Evolutionary conservation across 2,329 filamentous ascomycete species (phyloP), one percentile per base, ranked within the genome.

Genomic region (Fusarium fujikuroi): DNA sequence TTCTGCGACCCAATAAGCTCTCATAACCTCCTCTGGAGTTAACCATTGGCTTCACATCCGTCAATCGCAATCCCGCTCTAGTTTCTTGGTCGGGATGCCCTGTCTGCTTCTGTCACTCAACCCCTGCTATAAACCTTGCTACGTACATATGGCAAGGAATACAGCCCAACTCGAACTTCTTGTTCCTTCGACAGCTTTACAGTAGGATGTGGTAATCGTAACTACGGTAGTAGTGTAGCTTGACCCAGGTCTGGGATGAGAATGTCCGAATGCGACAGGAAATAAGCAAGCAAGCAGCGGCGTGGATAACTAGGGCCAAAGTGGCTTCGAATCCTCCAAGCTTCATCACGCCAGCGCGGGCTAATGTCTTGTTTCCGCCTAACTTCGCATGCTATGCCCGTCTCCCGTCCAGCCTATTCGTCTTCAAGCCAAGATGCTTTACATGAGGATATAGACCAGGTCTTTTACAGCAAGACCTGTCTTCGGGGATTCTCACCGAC

Each of bases 291-390:
- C 72, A 73, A 70, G 68, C 70, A 65, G 70, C 53, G 68, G 23
- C 21, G 14, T 57, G 39, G 39, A 57, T 57, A 32, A 32, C 30
- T 32, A 57, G 39, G 72, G 65, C 52, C 54, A 50, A 47, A 59
- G 68, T 69, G 63, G 64, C 73, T 70, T 68, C 37, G 15, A 42
- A 69, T 58, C 58, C 63, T 68, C 23, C 30, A 52, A n/a, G 16
- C 30, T 23, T 64, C 60, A 63, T 66, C 63, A 60, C 69, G 65
- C 69, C 66, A 60, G 74, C 62, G 69, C 67, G 63, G 63, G 70
- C 76, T 78, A 78, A 74, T 76, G 75, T 65, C 61, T 77, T 57
- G 71, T 63, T 78, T 75, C 77, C 76, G 77, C 69, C 72, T 72
- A 69, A 70, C 67, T 74, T 66, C 59, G 66, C 68, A 75, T 77